phyloP scores from a whole-genome alignment of 768 basidiomycete species.

The Psilocybe cubensis region DNA sequence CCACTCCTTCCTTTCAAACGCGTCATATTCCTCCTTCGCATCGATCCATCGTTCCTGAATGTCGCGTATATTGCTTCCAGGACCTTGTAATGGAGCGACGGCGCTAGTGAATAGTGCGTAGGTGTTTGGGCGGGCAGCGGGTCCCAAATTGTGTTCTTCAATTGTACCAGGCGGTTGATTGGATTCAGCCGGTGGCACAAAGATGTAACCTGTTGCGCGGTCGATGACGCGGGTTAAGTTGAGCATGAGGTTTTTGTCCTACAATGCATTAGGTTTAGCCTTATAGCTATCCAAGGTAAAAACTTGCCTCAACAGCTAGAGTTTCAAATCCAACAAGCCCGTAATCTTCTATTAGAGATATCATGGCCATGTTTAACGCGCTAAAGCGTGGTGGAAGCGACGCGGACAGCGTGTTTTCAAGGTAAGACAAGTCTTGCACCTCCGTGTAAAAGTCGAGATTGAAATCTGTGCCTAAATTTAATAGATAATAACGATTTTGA shows the following conservation, averaged over 20 bases:
- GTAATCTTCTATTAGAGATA: slow-evolving; percentile 93
- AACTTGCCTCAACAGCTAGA: slow-evolving; percentile 84
- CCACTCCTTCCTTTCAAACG: slow-evolving; percentile 80
- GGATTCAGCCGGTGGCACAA: slow-evolving; percentile 57
- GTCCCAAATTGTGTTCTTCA: slow-evolving; percentile 35
- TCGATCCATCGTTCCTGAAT: slow-evolving; percentile 97
- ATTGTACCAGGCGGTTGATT: slow-evolving; percentile 38
- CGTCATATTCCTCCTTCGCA: slow-evolving; percentile 79
- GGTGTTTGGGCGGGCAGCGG: slow-evolving; percentile 61
- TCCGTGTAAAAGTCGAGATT: slow-evolving; percentile 98
- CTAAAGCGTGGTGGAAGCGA: slow-evolving; percentile 66
- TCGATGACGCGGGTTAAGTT: slow-evolving; percentile 84
- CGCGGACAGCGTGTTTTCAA: slow-evolving; percentile 72
- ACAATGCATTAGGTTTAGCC: background rate
- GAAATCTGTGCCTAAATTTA: slow-evolving; percentile 64
- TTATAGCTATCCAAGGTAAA: background rate
- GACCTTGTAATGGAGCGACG: slow-evolving; percentile 53
- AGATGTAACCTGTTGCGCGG: slow-evolving; percentile 91
- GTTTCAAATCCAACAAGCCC: slow-evolving; percentile 95
- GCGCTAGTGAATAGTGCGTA: slow-evolving; percentile 72
- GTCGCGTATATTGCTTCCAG: slow-evolving; percentile 62
- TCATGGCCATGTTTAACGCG: slow-evolving; percentile 86
- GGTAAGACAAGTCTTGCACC: slow-evolving; percentile 92
- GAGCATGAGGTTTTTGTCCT: slow-evolving; percentile 97
- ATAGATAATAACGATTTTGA: slow-evolving; percentile 2